Evolutionary conservation across 2,329 filamentous ascomycete genomes (phyloP), one percentile per base, ranked within the genome.

Genomic region (Metarhizium guizhouense): DNA sequence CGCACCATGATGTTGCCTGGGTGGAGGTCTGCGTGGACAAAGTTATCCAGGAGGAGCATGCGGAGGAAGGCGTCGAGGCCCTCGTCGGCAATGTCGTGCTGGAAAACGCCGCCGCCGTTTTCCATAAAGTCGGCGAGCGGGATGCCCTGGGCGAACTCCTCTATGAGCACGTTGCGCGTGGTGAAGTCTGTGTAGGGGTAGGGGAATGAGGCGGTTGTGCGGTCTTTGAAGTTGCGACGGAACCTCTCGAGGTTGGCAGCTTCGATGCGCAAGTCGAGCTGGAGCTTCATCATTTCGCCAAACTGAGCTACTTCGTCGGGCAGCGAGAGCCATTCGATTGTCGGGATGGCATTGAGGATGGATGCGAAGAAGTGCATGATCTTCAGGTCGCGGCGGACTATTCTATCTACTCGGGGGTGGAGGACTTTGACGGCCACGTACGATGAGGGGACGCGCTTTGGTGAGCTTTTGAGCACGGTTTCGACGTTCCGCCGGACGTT

Each of bases 1-100:
- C 95, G 90, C 50, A 99, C 93, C 92, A 99, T 97, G 72, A 99
- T 97, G 69, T 99, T 99, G 30, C 94, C 94, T 0, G 94, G 94
- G 68, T 99, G 94, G 34, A 99, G 75, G 68, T 99, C 94, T 5
- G 94, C 93, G 67, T 99, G 94, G 30, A 96, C 86, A 69, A 99
- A 99, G 69, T 99, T 99, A 70, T 99, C 94, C 43, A 99, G 86
- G 13, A 99, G 79, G 16, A 99, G 76, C 94, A 99, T 99, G 65
- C 92, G 90, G 52, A 99, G 74, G 71, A 99, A 99, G 3, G 93
- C 92, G 68, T 99, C 92, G 0, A 99, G 81, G 0, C 94, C 94
- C 73, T 97, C 93, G 56, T 95, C 86, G 3, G 94, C 92, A 59
- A 99, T 95, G 61, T 96, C 93, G 64, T 90, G 84, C 67, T 96